These are phyloP conservation scores for Ophiostoma ips DNA, from an alignment of 2,329 filamentous ascomycete species.

Conservation along the genomic window DNA sequence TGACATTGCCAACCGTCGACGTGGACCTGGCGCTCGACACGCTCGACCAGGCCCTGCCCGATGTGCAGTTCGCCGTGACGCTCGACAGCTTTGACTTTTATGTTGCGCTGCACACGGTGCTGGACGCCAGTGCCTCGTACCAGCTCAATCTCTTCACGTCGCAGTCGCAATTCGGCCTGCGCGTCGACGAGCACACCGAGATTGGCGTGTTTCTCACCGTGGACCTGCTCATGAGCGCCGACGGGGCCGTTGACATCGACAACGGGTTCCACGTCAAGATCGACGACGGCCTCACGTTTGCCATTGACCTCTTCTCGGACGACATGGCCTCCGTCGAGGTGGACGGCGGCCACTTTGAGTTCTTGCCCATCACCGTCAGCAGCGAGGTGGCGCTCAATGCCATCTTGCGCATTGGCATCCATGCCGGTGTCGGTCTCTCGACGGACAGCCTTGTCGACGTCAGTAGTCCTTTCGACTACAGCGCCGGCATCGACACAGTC, in stretches of 20 bases:
- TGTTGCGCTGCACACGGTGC: conserved; percentile 31
- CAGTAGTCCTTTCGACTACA: neutral
- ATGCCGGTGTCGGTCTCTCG: neutral
- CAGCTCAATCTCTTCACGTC: neutral
- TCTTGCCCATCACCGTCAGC: neutral
- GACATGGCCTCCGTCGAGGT: conserved; percentile 33
- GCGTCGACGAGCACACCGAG: neutral
- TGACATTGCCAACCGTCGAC: conserved; percentile 16
- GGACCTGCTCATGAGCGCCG: conserved; percentile 6
- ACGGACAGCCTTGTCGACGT: neutral
- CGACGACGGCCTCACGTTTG: conserved; percentile 33
- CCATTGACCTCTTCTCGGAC: conserved; percentile 35
- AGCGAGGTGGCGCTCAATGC: neutral
- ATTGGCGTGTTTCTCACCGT: neutral
- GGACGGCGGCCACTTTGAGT: conserved; percentile 24
- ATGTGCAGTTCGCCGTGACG: conserved; percentile 28
- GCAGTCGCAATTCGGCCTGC: neutral
- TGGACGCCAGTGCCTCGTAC: conserved; percentile 21
- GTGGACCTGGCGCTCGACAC: conserved; percentile 31
- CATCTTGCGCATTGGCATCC: neutral
- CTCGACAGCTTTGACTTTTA: conserved; percentile 40
- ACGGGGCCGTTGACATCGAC: conserved; percentile 33
- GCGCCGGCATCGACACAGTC: neutral
- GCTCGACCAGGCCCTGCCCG: conserved; percentile 24
- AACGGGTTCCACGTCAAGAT: conserved; percentile 42